Evolutionary conservation across 2,329 filamentous ascomycete genomes (phyloP).

Genomic region (Chlorencoelia australis): DNA sequence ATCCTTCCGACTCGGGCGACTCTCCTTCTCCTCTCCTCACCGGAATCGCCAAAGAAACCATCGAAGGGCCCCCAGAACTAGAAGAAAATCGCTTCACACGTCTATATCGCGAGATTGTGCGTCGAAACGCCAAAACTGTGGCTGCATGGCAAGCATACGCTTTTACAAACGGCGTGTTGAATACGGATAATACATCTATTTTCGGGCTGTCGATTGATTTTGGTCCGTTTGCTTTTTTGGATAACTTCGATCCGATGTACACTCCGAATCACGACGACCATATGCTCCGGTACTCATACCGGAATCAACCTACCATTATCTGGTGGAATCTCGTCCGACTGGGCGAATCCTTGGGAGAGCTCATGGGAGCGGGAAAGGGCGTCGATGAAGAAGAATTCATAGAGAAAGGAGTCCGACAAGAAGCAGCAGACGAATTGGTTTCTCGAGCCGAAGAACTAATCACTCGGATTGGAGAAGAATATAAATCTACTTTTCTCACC

Average conservation of each 20-base stretch:
- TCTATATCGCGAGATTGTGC: constrained; percentile 77
- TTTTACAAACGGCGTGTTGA: constrained; percentile 98
- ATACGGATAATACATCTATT: constrained; percentile 95
- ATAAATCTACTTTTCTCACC: constrained; percentile 73
- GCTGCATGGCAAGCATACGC: constrained; percentile 95
- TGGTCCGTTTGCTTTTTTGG: constrained; percentile 94
- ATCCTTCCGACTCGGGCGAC: constrained; percentile 39
- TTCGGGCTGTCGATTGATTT: constrained; percentile 86
- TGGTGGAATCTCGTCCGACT: constrained; percentile 98
- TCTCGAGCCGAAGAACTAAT: constrained; percentile 78
- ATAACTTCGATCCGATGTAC: constrained; percentile 89
- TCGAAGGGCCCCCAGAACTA: constrained; percentile 57
- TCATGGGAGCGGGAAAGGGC: constrained; percentile 65
- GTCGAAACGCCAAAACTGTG: constrained; percentile 78
- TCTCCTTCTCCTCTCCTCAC: constrained; percentile 30
- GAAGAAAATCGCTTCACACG: constrained; percentile 81
- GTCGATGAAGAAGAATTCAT: constrained; percentile 67
- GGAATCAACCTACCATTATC: constrained; percentile 89
- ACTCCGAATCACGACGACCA: constrained; percentile 96
- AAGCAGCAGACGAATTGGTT: constrained; percentile 59
- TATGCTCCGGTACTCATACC: constrained; percentile 79
- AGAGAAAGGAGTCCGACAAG: constrained; percentile 59
- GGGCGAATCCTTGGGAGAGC: constrained; percentile 79
- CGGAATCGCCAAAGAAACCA: constrained; percentile 43
- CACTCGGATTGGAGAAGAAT: constrained; percentile 72